Base-by-base conservation (phyloP, 2,329 filamentous ascomycete genomes). In the Daldinia eschscholtzii region DNA sequence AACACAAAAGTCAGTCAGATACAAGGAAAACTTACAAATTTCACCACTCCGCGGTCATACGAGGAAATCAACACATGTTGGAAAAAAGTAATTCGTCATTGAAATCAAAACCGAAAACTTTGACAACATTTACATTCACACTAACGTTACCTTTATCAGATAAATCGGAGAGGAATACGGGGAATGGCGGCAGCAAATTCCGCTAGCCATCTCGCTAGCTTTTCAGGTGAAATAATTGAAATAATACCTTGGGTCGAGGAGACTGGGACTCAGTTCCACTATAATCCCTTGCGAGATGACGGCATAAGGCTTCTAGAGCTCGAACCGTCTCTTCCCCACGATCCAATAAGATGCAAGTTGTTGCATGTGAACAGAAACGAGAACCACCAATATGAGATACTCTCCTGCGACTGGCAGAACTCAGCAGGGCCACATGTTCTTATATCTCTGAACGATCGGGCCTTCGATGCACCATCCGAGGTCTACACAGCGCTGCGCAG, bases 321-420 rank as follows among this genome's bases (percentile, higher is more conserved):
- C 12, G 58, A 65, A 28, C 58, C 65, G 56, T 67, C 65, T 26
- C 57, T 39, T 41, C 42, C 55, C 13, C 52, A 44, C 18, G 61
- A 70, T 26, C 65, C 68, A 20, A 65, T 70, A 48, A 62, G 65
- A 58, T 68, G 68, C 42, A 64, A 46, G 12, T 26, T 70, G 12
- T 37, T 70, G 13, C 61, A 63, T n/a, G 50, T 39, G 20, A 46
- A 60, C 23, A 15, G 20, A 12, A 23, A n/a, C 7, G 48, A 63
- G 12, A 33, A 13, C 3, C 39, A 42, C 53, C 48, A 41, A 35
- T 70, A 70, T 39, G 68, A 70, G 20, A 42, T 68, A 7, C 56
- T 70, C 23, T 70, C 68, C 12, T 65, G 61, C 48, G 68, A 65
- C 18, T 70, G 68, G 68, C 61, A n/a, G 35, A 33, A 18, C 39